These are phyloP conservation scores for Nepenthes mirabilis DNA, from an alignment of 148 eudicot species.

Conservation along the genomic window DNA sequence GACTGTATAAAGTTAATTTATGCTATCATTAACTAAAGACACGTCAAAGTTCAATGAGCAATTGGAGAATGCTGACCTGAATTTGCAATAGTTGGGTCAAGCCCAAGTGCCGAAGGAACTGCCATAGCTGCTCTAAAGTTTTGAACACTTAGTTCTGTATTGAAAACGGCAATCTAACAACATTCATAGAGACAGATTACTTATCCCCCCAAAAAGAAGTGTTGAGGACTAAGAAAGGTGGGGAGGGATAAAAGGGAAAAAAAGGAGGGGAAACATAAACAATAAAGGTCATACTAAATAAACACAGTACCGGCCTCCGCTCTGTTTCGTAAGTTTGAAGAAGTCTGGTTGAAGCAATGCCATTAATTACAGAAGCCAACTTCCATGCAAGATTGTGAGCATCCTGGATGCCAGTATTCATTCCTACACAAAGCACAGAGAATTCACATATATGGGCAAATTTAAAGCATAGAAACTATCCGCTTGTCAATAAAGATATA, in stretches of 20 bases:
- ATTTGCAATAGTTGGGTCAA: slow-evolving; percentile 77
- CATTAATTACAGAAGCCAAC: slow-evolving; percentile 60
- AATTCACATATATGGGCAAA: background rate
- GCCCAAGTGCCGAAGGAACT: slow-evolving; percentile 96
- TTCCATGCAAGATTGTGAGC: slow-evolving; percentile 99
- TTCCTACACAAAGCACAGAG: slow-evolving; percentile 39
- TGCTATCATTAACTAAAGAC: too few species aligned
- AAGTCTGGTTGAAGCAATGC: slow-evolving; percentile 51
- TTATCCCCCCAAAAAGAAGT: too few species aligned
- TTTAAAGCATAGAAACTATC: too few species aligned
- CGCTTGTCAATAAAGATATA: too few species aligned
- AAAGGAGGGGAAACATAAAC: background rate
- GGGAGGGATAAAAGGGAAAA: background rate
- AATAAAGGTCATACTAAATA: background rate
- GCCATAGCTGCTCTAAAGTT: slow-evolving; percentile 95
- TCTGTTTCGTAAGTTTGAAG: slow-evolving; percentile 78
- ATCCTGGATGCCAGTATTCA: slow-evolving; percentile 98
- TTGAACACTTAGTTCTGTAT: slow-evolving; percentile 75
- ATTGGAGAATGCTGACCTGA: slow-evolving; percentile 33
- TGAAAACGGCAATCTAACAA: slow-evolving; percentile 68
- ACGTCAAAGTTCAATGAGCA: too few species aligned
- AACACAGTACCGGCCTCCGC: slow-evolving; percentile 56
- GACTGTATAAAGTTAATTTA: too few species aligned
- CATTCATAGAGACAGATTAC: slow-evolving; percentile 1
- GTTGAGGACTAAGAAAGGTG: background rate